These are phyloP conservation scores for Nephelium lappaceum DNA, from an alignment of 345 rosid species.

Conservation along the genomic window DNA sequence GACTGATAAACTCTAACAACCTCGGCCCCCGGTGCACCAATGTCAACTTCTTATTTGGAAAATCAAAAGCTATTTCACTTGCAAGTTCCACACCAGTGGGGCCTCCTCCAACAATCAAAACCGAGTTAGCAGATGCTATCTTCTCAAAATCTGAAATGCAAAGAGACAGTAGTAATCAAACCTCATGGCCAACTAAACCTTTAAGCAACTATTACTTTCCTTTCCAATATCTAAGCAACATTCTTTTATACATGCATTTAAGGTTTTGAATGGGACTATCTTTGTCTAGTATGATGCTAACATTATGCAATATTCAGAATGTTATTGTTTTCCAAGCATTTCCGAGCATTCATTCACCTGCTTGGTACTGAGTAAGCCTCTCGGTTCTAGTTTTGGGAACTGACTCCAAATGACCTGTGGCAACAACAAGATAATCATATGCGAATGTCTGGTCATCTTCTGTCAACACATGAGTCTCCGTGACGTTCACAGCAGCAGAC, in stretches of 20 bases:
- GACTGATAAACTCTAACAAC: slow-evolving; percentile 75
- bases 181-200: not conserved
- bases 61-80: slow-evolving; percentile 81
- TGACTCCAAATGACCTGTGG: slow-evolving; percentile 69
- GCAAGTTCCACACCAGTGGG: slow-evolving; percentile 95
- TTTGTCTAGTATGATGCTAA: not conserved
- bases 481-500: slow-evolving; percentile 61
- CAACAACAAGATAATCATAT: slow-evolving; percentile 82
- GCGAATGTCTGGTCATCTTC: slow-evolving; percentile 44
- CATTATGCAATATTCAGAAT: not conserved
- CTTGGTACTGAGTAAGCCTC: slow-evolving; percentile 56
- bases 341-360: slow-evolving; percentile 40
- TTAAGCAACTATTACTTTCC: not conserved
- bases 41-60: slow-evolving; percentile 72
- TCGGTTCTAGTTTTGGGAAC: slow-evolving; percentile 56
- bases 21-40: slow-evolving; percentile 79
- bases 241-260: not conserved
- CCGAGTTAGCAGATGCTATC: slow-evolving; percentile 64
- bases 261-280: too few relatives aligned
- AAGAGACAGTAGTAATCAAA: slow-evolving; percentile 1
- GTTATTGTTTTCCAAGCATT: not conserved
- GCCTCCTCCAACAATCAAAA: slow-evolving; percentile 93
- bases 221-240: not conserved
- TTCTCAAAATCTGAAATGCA: slow-evolving; percentile 60
- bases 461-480: slow-evolving; percentile 59